Base-by-base conservation (phyloP, 2,329 filamentous ascomycete genomes). In the Aspergillus aculeatinus region DNA sequence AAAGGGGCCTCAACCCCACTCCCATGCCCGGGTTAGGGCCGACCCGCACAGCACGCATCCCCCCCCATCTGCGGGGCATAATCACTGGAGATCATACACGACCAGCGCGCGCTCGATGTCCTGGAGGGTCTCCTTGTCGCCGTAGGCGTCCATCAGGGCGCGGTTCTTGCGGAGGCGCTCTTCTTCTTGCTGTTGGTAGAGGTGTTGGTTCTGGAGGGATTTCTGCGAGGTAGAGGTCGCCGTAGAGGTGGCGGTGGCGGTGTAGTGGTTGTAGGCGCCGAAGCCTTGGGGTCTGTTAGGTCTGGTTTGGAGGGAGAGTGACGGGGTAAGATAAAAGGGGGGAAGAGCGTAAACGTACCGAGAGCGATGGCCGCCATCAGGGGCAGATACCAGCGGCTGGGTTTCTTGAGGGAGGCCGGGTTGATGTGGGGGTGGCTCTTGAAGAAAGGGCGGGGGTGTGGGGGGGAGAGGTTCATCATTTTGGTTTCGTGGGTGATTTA, bases 71-170 rank as follows among this genome's bases (percentile, higher is more conserved):
- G 31, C 7, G 1, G 2, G 5, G 11, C 31, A 33, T 12, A 10
- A 7, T 10, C 31, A 33, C 65, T 75, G 74, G 5, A 77, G 68
- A 60, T 78, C 75, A 51, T 81, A 81, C 29, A 76, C 69, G 35
- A 79, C 71, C 67, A 81, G 69, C 16, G 79, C 79, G 42, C 76
- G 71, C 63, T 80, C 71, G n/a, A 81, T 65, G 66, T 81, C 78
- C 25, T 75, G 68, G 51, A 81, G 59, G 50, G 74, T 79, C 12
- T 72, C 74, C 62, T 79, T 76, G 55, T 77, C 76, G 12, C 79
- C 79, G 57, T 81, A 81, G 2, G 79, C 77, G 39, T 81, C 77
- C 74, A 80, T 76, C n/a, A 81, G 63, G 5, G 72, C 67, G 51
- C 69, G 69, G 57, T 79, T 78, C 55, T 67, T 72, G 27, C 74